Percentiles rank a stretch among this genome's conserved stretches.
phyloP scores from a whole-genome alignment of 768 basidiomycete species.

The Lanmaoa rubissima region DNA sequence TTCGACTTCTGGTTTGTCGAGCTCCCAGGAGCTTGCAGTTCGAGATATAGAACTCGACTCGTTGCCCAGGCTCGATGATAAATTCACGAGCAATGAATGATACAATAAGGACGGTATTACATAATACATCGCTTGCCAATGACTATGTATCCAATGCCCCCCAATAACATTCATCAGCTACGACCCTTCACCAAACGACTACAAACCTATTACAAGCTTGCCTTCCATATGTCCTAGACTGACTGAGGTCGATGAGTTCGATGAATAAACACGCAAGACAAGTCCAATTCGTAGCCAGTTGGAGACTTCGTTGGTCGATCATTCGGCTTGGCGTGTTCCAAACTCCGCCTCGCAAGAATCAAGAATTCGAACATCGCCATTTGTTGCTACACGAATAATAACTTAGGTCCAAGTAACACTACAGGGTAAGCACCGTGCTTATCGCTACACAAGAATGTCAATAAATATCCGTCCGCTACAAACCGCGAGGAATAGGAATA shows the following conservation, averaged over 20 bases:
- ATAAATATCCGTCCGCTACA: conserved; percentile 25
- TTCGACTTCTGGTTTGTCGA: too few species aligned
- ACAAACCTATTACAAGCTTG: neutral
- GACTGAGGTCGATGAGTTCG: neutral
- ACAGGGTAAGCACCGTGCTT: conserved; percentile 20
- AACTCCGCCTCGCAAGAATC: neutral
- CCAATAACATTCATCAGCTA: too few species aligned
- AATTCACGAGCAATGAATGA: too few species aligned
- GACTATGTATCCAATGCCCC: too few species aligned
- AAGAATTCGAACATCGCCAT: neutral
- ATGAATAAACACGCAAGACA: neutral
- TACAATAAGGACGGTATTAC: too few species aligned
- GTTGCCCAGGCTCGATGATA: too few species aligned
- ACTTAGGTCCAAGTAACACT: conserved; percentile 12
- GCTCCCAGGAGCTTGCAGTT: too few species aligned
- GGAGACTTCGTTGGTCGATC: neutral
- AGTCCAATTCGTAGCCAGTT: neutral
- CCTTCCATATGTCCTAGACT: neutral
- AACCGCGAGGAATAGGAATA: neutral
- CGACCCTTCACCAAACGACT: too few species aligned
- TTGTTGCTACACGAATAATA: conserved; percentile 22
- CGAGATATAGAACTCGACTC: too few species aligned
- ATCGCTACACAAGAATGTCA: conserved; percentile 28
- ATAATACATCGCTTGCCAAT: too few species aligned
- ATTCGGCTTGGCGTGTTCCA: neutral